Conservation (phyloP, 495 filamentous ascomycete species). For the Chaetomium cochliodes region DNA sequence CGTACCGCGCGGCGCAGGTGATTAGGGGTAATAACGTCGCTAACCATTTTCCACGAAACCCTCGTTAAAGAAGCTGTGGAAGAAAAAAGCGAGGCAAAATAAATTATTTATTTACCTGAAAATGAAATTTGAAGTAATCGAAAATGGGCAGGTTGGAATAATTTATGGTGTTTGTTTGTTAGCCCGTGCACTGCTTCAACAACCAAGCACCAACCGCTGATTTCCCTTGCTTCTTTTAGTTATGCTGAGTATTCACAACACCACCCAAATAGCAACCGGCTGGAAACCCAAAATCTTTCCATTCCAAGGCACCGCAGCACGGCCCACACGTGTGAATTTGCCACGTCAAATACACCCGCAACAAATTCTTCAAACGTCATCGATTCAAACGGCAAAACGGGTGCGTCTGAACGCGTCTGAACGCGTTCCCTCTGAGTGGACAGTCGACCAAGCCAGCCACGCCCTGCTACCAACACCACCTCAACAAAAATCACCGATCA, state of each 20-base stretch:
- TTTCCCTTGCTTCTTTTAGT: neutral
- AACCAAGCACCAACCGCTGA: neutral
- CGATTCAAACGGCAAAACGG: neutral
- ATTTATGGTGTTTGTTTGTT: neutral
- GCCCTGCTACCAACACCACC: neutral
- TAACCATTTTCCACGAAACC: neutral
- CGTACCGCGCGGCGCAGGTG: neutral
- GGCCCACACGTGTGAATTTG: no score
- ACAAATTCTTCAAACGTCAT: no score
- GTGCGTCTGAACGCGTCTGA: neutral
- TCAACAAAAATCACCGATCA: neutral
- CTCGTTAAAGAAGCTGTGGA: neutral
- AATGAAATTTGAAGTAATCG: neutral
- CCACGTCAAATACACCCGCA: no score
- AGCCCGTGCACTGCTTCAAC: neutral
- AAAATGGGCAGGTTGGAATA: neutral
- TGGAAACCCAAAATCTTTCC: neutral
- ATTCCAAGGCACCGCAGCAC: neutral
- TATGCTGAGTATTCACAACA: neutral
- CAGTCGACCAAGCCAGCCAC: neutral
- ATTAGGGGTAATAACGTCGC: slow-evolving; percentile 13
- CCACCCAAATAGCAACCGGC: neutral
- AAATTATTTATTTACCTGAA: neutral
- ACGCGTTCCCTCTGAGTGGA: neutral
- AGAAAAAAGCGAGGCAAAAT: neutral